phyloP scores from a whole-genome alignment of 2,329 filamentous ascomycete genomes.

The Shiraia bambusicola region DNA sequence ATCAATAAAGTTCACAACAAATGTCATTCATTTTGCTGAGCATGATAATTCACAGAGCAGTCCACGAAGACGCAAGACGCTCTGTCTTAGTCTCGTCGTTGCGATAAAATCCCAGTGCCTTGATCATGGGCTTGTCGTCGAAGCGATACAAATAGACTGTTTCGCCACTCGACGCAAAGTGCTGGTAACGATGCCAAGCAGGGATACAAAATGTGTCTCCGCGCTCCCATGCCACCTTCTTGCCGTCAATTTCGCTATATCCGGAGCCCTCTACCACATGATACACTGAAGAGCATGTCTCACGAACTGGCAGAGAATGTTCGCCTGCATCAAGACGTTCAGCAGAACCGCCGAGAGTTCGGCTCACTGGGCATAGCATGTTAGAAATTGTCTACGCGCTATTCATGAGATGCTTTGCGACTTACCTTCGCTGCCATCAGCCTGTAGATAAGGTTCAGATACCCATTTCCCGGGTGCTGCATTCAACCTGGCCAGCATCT shows the following conservation, averaged over 20 bases:
- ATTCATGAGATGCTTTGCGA: background rate
- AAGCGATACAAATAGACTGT: constrained; percentile 56
- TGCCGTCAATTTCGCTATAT: constrained; percentile 43
- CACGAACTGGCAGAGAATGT: constrained; percentile 45
- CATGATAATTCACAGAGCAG: too few relatives aligned
- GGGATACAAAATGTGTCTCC: constrained; percentile 60
- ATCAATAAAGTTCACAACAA: too few relatives aligned
- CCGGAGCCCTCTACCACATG: constrained; percentile 56
- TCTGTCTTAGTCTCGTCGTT: constrained; percentile 45
- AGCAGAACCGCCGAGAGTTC: constrained; percentile 52
- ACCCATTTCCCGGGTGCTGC: constrained; percentile 29
- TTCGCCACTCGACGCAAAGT: constrained; percentile 42
- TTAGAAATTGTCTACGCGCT: background rate
- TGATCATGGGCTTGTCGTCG: constrained; percentile 58
- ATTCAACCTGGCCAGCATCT: constrained; percentile 51
- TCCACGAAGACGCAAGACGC: constrained; percentile 18
- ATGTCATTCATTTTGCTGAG: too few relatives aligned
- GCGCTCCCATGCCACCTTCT: constrained; percentile 48
- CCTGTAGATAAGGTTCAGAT: constrained; percentile 38
- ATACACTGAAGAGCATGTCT: constrained; percentile 57
- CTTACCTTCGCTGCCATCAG: constrained; percentile 40
- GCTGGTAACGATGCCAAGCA: constrained; percentile 54
- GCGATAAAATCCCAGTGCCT: constrained; percentile 54
- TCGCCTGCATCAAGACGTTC: constrained; percentile 46
- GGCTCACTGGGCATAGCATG: constrained; percentile 44